Evolutionary conservation across 371 early-diverging fungal genomes (phyloP).

Genomic region (Sanchytrium tribonematis): DNA sequence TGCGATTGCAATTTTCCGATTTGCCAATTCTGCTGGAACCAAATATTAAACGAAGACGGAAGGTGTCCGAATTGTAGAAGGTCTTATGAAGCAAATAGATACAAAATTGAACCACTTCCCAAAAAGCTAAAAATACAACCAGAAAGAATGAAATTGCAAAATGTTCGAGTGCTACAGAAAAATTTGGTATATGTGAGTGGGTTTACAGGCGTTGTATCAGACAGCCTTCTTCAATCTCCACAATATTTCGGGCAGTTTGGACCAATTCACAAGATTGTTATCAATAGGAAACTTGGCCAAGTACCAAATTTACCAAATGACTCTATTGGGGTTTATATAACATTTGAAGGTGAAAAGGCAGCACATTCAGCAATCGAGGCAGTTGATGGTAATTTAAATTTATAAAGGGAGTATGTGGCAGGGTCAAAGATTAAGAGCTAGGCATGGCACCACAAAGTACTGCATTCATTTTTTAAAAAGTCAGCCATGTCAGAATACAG

Average conservation of each 20-base stretch:
- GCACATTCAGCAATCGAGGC: conserved; percentile 62
- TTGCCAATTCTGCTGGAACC: neutral
- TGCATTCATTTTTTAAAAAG: conserved; percentile 74
- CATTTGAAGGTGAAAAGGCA: conserved; percentile 55
- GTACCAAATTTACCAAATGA: conserved; percentile 3
- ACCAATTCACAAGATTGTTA: conserved; percentile 64
- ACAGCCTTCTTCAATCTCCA: conserved; percentile 3
- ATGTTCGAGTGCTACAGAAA: conserved; percentile 73
- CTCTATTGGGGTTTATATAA: conserved; percentile 52
- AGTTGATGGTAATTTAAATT: conserved; percentile 68
- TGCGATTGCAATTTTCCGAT: neutral
- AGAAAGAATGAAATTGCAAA: conserved; percentile 49
- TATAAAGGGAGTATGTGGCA: conserved; percentile 55
- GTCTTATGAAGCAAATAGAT: neutral
- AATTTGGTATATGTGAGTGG: conserved; percentile 83
- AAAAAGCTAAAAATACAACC: neutral
- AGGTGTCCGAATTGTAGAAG: neutral
- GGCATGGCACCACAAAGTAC: conserved; percentile 89
- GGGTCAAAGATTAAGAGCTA: conserved; percentile 21
- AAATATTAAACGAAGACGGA: neutral
- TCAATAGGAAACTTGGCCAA: conserved; percentile 21
- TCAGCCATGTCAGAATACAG: conserved; percentile 63
- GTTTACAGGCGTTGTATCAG: conserved; percentile 9
- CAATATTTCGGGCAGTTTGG: conserved; percentile 94
- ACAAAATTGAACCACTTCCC: neutral